Evolutionary conservation across 139 green algal species (phyloP).

Genomic region (Monoraphidium neglectum): DNA sequence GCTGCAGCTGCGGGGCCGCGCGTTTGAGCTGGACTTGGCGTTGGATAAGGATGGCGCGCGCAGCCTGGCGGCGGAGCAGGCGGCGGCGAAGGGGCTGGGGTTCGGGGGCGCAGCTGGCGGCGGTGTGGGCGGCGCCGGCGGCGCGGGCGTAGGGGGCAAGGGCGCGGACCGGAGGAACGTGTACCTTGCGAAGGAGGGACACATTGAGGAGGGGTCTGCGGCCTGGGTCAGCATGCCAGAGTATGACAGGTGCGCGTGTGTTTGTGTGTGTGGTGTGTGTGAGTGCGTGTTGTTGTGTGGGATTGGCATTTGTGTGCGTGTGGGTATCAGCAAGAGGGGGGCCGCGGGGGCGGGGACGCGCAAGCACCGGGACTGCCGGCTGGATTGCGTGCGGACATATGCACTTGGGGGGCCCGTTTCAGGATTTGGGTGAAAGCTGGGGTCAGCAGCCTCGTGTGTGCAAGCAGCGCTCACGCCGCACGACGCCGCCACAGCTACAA

Average conservation of each 20-base stretch:
- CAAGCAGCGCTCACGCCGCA: no score
- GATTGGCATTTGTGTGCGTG: no score
- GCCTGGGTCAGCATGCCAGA: constrained; percentile 79
- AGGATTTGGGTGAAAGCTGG: no score
- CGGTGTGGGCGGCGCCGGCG: neutral
- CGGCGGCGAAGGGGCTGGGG: neutral
- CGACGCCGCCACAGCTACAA: neutral
- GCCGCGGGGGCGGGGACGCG: no score
- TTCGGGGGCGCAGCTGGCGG: neutral
- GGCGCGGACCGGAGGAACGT: constrained; percentile 83
- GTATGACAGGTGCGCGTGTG: constrained; percentile 58
- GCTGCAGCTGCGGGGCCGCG: constrained; percentile 64
- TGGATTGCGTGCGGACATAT: no score
- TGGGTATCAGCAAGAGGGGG: no score
- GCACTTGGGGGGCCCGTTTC: no score
- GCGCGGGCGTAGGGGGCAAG: constrained; percentile 8
- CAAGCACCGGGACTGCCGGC: no score
- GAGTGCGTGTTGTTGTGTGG: neutral
- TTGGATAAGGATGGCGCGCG: constrained; percentile 68
- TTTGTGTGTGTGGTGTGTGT: neutral
- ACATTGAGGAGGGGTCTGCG: constrained; percentile 73
- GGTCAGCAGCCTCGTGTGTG: no score
- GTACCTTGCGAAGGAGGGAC: constrained; percentile 86
- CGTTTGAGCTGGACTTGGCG: constrained; percentile 76
- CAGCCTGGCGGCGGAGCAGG: constrained; percentile 41